Evolutionary conservation across 768 basidiomycete genomes (phyloP).

Genomic region (Leucosporidium creatinivorum): DNA sequence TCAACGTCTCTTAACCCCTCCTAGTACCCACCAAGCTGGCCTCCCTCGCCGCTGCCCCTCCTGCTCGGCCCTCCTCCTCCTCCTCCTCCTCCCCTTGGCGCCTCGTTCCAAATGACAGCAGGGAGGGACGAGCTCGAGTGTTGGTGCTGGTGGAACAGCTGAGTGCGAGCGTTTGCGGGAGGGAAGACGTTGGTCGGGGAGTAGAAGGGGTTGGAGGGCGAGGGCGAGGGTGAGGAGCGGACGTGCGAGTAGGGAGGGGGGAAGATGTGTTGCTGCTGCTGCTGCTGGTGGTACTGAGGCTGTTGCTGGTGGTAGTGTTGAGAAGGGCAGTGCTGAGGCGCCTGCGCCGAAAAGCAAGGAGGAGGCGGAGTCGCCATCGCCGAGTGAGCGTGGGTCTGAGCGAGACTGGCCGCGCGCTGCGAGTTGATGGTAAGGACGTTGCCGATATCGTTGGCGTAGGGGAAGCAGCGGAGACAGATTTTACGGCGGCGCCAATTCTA

Average conservation of each 20-base stretch:
- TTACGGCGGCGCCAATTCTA: conserved; percentile 31
- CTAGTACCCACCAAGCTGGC: too few species aligned
- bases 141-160: too few species aligned
- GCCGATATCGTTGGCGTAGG: conserved; percentile 31
- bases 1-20: too few species aligned
- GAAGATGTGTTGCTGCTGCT: not conserved
- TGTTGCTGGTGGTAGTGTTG: not conserved
- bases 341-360: not conserved
- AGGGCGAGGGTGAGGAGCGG: not conserved
- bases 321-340: too few species aligned
- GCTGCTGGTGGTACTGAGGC: not conserved
- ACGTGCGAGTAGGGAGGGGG: not conserved
- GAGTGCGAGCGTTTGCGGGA: too few species aligned
- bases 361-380: not conserved
- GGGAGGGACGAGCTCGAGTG: too few species aligned
- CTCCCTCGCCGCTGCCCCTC: too few species aligned
- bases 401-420: conserved; percentile 24
- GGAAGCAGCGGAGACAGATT: conserved; percentile 32
- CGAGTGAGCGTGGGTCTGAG: not conserved
- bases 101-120: too few species aligned
- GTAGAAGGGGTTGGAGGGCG: too few species aligned
- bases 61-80: too few species aligned
- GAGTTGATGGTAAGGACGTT: conserved; percentile 29
- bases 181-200: too few species aligned
- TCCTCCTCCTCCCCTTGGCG: too few species aligned